Evolutionary conservation across 768 basidiomycete species (phyloP).

Genomic region (Collybia sp.): DNA sequence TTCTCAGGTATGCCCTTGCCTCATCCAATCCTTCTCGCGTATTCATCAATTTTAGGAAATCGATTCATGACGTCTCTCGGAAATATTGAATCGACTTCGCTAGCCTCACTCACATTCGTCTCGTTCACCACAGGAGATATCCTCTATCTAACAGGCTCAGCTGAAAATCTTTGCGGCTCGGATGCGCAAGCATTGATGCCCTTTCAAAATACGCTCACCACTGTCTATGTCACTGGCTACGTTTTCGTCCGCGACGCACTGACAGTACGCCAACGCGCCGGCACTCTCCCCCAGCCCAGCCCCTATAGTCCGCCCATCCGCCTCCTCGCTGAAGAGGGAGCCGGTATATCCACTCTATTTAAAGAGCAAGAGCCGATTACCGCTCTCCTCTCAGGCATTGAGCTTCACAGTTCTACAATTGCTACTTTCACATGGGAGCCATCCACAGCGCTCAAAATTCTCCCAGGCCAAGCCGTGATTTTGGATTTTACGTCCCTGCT

Average conservation of each 20-base stretch:
- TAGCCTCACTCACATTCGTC: constrained; percentile 41
- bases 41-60: constrained; percentile 28
- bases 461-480: constrained; percentile 4
- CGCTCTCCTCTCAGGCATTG: neutral
- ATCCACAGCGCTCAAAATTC: neutral
- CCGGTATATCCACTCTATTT: neutral
- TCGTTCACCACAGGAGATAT: constrained; percentile 39
- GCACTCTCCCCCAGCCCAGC: neutral
- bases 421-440: constrained; percentile 2
- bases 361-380: neutral
- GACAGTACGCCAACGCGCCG: constrained; percentile 1
- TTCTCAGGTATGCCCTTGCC: constrained; percentile 30
- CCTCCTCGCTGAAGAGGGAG: constrained; percentile 6
- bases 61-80: constrained; percentile 46
- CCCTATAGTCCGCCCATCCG: constrained; percentile 8
- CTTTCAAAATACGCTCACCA: constrained; percentile 1
- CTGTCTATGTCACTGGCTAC: constrained; percentile 5
- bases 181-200: constrained; percentile 6
- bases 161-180: constrained; percentile 32
- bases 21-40: no score
- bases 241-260: constrained; percentile 4
- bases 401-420: constrained; percentile 2
- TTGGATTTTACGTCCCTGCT: constrained; percentile 3
- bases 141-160: constrained; percentile 47
- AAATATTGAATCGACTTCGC: constrained; percentile 37